These are phyloP conservation scores for Typha latifolia DNA, from an alignment of 176 grass and related monocot species.

Conservation along the genomic window DNA sequence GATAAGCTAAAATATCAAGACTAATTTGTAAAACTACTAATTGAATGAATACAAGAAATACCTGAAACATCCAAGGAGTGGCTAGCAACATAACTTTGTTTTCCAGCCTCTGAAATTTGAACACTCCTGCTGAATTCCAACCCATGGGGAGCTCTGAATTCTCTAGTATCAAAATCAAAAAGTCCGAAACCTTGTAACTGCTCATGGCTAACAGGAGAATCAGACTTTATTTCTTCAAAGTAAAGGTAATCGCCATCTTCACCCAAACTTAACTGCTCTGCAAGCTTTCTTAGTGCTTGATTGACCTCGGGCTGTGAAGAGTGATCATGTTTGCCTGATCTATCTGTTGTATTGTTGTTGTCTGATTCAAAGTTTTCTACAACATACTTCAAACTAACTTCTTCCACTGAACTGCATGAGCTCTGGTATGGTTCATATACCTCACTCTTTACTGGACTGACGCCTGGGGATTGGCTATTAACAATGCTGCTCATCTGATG, in stretches of 20 bases:
- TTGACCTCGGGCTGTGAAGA: slow-evolving; percentile 24
- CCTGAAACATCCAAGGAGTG: slow-evolving; percentile 22
- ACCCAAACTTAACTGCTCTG: slow-evolving; percentile 78
- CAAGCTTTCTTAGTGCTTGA: slow-evolving; percentile 63
- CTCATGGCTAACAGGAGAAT: slow-evolving; percentile 14
- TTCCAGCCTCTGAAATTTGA: slow-evolving; percentile 25
- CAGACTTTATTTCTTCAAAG: slow-evolving; percentile 24
- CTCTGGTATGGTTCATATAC: slow-evolving; percentile 48
- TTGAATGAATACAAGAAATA: slow-evolving; percentile 4
- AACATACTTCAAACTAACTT: slow-evolving; percentile 61
- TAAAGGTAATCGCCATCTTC: slow-evolving; percentile 78
- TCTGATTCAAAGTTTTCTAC: slow-evolving; percentile 31
- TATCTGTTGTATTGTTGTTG: slow-evolving; percentile 29
- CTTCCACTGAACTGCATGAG: slow-evolving; percentile 49
- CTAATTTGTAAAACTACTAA: background rate
- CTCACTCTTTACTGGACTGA: slow-evolving; percentile 29
- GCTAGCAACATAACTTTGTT: slow-evolving; percentile 20
- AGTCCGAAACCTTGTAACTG: slow-evolving; percentile 10
- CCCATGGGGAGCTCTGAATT: no score
- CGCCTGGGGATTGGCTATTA: slow-evolving; percentile 26
- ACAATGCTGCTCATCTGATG: slow-evolving; percentile 23
- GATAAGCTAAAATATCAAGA: background rate
- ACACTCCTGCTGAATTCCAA: background rate
- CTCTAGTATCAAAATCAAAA: slow-evolving; percentile 12
- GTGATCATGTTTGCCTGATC: slow-evolving; percentile 18